Conservation (phyloP, 1,139 yeast species). For the Candida sp. region DNA sequence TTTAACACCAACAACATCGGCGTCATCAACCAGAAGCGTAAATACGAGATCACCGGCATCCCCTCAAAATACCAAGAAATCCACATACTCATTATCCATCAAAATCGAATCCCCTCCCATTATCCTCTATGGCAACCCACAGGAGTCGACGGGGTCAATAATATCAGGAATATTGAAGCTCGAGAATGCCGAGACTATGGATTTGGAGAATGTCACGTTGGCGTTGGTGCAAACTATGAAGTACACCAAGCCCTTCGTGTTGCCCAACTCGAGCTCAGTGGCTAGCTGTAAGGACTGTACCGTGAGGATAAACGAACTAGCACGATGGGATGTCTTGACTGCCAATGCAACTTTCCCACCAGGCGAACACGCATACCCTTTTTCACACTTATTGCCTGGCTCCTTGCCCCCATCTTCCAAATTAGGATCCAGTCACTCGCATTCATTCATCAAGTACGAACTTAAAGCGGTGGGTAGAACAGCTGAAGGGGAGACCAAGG, state of each 20-base stretch:
- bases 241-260: conserved; percentile 66
- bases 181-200: conserved; percentile 24
- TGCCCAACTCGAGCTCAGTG: conserved; percentile 51
- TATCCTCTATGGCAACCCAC: conserved; percentile 77
- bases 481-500: conserved; percentile 28
- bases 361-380: conserved; percentile 89
- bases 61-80: neutral
- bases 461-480: conserved; percentile 61
- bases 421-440: conserved; percentile 57
- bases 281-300: conserved; percentile 63
- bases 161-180: conserved; percentile 69
- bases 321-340: conserved; percentile 86
- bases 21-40: neutral
- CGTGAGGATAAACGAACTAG: conserved; percentile 60
- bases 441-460: conserved; percentile 70
- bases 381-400: conserved; percentile 92
- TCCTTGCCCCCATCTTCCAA: conserved; percentile 82
- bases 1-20: conserved; percentile 6
- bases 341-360: conserved; percentile 55
- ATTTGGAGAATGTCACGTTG: conserved; percentile 61
- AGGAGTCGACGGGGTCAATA: conserved; percentile 85
- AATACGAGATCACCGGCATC: conserved; percentile 7
- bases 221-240: conserved; percentile 71
- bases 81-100: conserved; percentile 44
- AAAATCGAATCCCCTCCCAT: conserved; percentile 91